phyloP scores from a whole-genome alignment of 192 early-diverging fungal genomes.

The Podila epigama region DNA sequence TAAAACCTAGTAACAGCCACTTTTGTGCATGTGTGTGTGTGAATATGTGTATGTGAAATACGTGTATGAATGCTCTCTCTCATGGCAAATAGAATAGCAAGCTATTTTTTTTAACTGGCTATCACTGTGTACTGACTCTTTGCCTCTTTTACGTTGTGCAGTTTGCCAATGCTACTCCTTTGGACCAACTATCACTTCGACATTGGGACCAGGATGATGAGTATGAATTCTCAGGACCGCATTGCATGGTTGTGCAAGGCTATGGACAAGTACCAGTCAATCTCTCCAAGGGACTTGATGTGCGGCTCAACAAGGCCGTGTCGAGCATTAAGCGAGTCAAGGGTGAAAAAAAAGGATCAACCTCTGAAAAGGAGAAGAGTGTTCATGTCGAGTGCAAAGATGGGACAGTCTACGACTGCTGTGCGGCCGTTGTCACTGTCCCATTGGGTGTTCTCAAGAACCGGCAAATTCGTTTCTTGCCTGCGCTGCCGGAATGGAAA shows the following conservation, averaged over 20 bases:
- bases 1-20: not conserved
- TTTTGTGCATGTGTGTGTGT: too few species aligned
- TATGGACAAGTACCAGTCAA: conserved; percentile 48
- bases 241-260: conserved; percentile 42
- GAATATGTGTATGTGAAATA: not conserved
- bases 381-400: conserved; percentile 27
- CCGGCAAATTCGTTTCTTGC: conserved; percentile 29
- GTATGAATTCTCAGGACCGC: conserved; percentile 49
- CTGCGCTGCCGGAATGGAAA: conserved; percentile 34
- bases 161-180: conserved; percentile 54
- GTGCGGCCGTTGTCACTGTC: conserved; percentile 34
- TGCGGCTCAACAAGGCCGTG: conserved; percentile 41
- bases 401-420: conserved; percentile 10
- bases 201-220: conserved; percentile 57
- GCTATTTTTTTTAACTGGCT: too few species aligned
- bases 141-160: not conserved
- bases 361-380: not conserved
- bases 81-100: too few species aligned
- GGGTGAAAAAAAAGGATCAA: too few species aligned
- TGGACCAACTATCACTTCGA: conserved; percentile 43
- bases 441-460: conserved; percentile 48
- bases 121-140: not conserved
- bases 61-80: too few species aligned
- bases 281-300: conserved; percentile 43
- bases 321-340: conserved; percentile 11